Conservation (phyloP, 2,329 filamentous ascomycete species). For the Mollisia scopiformis region DNA sequence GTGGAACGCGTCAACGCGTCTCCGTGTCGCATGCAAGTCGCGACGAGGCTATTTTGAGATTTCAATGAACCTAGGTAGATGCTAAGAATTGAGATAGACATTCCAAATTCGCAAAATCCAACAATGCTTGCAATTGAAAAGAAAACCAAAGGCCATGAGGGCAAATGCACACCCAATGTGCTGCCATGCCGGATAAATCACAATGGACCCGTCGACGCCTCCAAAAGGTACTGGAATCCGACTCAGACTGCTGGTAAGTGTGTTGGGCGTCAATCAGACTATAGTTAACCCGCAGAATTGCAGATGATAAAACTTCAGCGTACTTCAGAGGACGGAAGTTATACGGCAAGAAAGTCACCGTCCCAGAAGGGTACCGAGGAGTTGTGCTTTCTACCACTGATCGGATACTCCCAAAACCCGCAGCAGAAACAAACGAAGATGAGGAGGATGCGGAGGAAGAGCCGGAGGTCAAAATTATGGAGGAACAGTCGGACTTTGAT, state of each 20-base stretch:
- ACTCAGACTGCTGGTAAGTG: constrained; percentile 44
- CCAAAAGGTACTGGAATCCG: constrained; percentile 73
- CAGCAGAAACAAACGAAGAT: constrained; percentile 33
- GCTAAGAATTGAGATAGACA: too few species aligned
- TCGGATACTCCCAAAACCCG: constrained; percentile 32
- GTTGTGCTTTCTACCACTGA: constrained; percentile 58
- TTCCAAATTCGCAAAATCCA: background rate
- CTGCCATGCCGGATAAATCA: constrained; percentile 82
- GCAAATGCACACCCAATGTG: constrained; percentile 58
- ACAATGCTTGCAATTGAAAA: constrained; percentile 33
- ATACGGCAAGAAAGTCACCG: constrained; percentile 63
- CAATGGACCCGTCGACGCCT: constrained; percentile 69
- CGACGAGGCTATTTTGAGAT: background rate
- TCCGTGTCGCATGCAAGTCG: background rate
- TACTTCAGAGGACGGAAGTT: constrained; percentile 84
- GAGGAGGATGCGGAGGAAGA: constrained; percentile 51
- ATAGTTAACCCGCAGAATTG: background rate
- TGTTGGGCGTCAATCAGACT: background rate
- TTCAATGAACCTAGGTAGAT: background rate
- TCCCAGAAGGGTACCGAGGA: constrained; percentile 75
- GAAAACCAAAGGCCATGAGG: constrained; percentile 29
- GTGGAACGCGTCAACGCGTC: background rate
- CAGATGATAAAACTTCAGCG: constrained; percentile 57
- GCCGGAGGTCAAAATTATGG: constrained; percentile 57
- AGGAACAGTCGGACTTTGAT: constrained; percentile 70